Conservation (phyloP, 1,139 yeast genomes). For the Candida albicans region DNA sequence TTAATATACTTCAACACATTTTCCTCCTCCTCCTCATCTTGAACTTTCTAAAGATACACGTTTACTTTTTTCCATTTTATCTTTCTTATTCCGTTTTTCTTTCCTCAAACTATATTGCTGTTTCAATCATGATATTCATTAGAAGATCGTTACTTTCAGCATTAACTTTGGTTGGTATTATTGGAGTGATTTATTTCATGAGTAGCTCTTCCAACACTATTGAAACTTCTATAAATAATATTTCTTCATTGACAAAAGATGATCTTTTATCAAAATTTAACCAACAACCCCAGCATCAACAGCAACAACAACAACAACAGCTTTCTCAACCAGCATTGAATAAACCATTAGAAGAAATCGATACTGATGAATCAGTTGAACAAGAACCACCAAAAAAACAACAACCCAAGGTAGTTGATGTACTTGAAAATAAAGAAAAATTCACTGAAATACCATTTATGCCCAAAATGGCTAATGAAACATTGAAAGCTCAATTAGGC, state of each 20-base stretch:
- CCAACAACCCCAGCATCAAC: not conserved
- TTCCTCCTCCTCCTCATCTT: too few species aligned
- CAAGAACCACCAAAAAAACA: not conserved
- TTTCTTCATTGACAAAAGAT: conserved; percentile 3
- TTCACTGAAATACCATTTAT: conserved; percentile 61
- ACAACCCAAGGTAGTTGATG: not conserved
- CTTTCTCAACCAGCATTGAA: not conserved
- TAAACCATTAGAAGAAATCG: not conserved
- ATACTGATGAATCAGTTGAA: not conserved
- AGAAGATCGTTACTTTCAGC: conserved; percentile 29
- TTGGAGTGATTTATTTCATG: conserved; percentile 30
- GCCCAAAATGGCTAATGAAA: conserved; percentile 77
- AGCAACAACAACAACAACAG: conserved; percentile 5
- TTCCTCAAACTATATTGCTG: not conserved
- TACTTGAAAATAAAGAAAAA: conserved; percentile 9
- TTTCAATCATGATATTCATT: conserved; percentile 18
- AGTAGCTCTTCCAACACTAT: conserved; percentile 19
- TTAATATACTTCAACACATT: too few species aligned
- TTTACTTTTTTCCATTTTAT: too few species aligned
- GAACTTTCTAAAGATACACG: too few species aligned
- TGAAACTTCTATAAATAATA: conserved; percentile 19
- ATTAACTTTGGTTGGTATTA: conserved; percentile 22
- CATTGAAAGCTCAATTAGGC: conserved; percentile 72
- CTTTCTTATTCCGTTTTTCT: not conserved
- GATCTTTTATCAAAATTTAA: conserved; percentile 4